These are phyloP conservation scores for Lolium perenne DNA, from an alignment of 176 grass and related monocot species.

Conservation along the genomic window DNA sequence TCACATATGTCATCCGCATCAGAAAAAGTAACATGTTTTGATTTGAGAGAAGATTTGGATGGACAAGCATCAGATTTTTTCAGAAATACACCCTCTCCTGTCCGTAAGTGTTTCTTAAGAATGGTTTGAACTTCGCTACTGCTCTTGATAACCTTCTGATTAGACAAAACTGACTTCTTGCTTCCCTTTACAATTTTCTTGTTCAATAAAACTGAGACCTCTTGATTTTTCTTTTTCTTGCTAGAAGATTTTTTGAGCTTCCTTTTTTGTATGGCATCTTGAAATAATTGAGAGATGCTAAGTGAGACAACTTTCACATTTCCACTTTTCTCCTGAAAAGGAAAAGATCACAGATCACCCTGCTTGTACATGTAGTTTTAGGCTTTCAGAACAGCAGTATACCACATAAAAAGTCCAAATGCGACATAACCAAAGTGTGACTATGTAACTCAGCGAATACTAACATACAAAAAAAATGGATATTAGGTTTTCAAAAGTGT, in stretches of 20 bases:
- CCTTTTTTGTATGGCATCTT: conserved; percentile 52
- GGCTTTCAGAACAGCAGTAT: conserved; percentile 11
- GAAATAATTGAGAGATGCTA: conserved; percentile 60
- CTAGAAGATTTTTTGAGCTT: conserved; percentile 45
- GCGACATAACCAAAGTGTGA: neutral
- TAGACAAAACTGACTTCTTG: conserved; percentile 50
- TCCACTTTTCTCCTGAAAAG: conserved; percentile 61
- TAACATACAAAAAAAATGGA: neutral
- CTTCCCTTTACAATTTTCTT: conserved; percentile 56
- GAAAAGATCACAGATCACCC: conserved; percentile 33
- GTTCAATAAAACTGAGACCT: conserved; percentile 46
- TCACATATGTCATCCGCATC: conserved; percentile 47
- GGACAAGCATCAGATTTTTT: conserved; percentile 33
- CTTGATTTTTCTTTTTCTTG: conserved; percentile 57
- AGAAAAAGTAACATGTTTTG: conserved; percentile 75
- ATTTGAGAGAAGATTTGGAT: conserved; percentile 37
- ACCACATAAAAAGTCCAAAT: conserved; percentile 12
- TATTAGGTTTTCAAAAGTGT: neutral
- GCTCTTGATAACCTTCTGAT: conserved; percentile 45
- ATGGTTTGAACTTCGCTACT: conserved; percentile 57
- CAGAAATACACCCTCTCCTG: conserved; percentile 16
- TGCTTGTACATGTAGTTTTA: neutral
- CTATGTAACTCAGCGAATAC: neutral
- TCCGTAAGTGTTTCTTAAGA: conserved; percentile 62
- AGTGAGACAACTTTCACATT: conserved; percentile 41